Base-by-base conservation (phyloP, 306 rosid species). In the Cucurbita pepo region DNA sequence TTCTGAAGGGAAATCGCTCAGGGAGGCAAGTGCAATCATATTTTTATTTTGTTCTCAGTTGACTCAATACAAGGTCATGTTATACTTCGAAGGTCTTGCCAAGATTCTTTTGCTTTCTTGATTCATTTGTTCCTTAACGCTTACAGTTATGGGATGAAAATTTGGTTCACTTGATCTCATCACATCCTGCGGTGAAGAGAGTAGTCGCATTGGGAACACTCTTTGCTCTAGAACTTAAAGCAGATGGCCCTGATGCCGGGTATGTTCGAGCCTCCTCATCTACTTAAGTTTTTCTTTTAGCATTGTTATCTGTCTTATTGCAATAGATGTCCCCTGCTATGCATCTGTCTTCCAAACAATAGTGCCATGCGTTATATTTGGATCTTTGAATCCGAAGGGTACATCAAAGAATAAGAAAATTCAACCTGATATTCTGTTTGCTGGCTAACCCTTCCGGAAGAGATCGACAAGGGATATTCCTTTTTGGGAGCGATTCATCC, bases 81-180 rank as follows among this genome's bases (percentile, higher is more conserved):
- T 44, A 19, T 63, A 66, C 19, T 13, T 44, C 5, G 55, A 45
- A 66, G 72, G 18, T 63, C 69, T 45, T 65, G 53, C 37, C 21
- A 66, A 60, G 44, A 57, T 30, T 14, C 16, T 40, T 50, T 62
- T 67, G 12, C 34, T 30, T 30, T 30, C 34, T 30, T 30, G 34
- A 30, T 41, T 11, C 30, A 11, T 40, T n/a, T 73, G 19, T 57
- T 66, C 19, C 55, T 40, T 67, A 58, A 57, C 45, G 37, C 78
- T 76, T 86, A 84, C 88, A 90, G 97, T 80, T 94, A 74, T 94
- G 98, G 98, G 95, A 89, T 71, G 85, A 79, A 72, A 78, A 86
- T 56, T 73, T 87, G 84, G 96, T 89, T 81, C 63, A 25, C 65
- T 84, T 76, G 86, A 81, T 94, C 72, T 90, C 97, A 1, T 83